Evolutionary conservation across 2,329 filamentous ascomycete genomes (phyloP).

Genomic region (Endocalyx cinctus): DNA sequence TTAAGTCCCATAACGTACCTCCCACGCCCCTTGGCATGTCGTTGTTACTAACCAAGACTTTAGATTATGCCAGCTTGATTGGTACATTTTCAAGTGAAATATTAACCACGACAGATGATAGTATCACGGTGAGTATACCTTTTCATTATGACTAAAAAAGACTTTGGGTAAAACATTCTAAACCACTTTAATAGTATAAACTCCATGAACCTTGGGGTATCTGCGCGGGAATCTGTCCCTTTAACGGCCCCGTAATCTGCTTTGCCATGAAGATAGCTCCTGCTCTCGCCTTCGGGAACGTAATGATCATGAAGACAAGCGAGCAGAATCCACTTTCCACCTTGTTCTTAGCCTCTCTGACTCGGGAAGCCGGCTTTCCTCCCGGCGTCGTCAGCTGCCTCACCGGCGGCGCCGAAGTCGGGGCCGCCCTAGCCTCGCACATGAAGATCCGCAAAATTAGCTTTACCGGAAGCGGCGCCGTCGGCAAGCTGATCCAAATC

Average conservation of each 20-base stretch:
- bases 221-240: slow-evolving; percentile 72
- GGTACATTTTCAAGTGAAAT: too few species aligned
- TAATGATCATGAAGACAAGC: slow-evolving; percentile 58
- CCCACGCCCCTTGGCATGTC: too few species aligned
- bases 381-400: slow-evolving; percentile 35
- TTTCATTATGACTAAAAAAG: too few species aligned
- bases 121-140: too few species aligned
- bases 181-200: too few species aligned
- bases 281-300: slow-evolving; percentile 60
- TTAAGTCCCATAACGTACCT: too few species aligned
- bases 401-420: slow-evolving; percentile 14
- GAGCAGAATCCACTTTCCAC: slow-evolving; percentile 63
- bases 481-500: slow-evolving; percentile 40
- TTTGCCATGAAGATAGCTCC: slow-evolving; percentile 74
- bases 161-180: too few species aligned
- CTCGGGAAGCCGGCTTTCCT: slow-evolving; percentile 34
- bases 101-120: too few species aligned
- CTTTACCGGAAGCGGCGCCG: slow-evolving; percentile 27
- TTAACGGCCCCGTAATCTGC: slow-evolving; percentile 77
- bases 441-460: slow-evolving; percentile 15
- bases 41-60: too few species aligned
- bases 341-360: too few species aligned
- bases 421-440: slow-evolving; percentile 11
- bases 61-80: too few species aligned
- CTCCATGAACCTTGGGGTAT: slow-evolving; percentile 79